These are phyloP conservation scores for Oryza rufipogon DNA, from an alignment of 176 grass and related monocot species.

Conservation along the genomic window DNA sequence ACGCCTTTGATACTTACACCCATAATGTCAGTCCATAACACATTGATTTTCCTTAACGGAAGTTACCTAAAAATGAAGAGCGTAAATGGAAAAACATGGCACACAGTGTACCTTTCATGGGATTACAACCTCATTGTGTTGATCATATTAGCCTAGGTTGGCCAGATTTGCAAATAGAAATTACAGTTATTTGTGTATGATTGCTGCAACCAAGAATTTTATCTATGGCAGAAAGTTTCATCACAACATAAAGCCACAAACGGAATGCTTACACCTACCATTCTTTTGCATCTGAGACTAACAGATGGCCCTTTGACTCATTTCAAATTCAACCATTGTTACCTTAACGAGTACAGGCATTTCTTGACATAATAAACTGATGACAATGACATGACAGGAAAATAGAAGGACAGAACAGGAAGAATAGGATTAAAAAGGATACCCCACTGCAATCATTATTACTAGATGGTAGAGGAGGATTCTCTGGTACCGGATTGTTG, in stretches of 20 bases:
- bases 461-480: conserved; percentile 25
- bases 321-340: conserved; percentile 19
- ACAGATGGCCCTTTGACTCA: not conserved
- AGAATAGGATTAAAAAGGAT: conserved; percentile 13
- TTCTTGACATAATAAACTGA: conserved; percentile 23
- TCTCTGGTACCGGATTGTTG: not conserved
- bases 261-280: not conserved
- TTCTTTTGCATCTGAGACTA: conserved; percentile 12
- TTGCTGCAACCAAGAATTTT: conserved; percentile 11
- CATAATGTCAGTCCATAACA: not conserved
- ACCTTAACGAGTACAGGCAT: not conserved
- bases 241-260: conserved; percentile 22
- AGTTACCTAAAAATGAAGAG: not conserved
- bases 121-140: not conserved
- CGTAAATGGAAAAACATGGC: not conserved
- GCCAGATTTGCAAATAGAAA: not conserved
- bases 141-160: not conserved
- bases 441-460: conserved; percentile 42
- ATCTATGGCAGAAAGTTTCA: conserved; percentile 22
- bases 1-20: not conserved
- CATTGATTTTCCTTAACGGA: not conserved
- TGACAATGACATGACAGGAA: not conserved
- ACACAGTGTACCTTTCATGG: not conserved
- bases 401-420: conserved; percentile 5
- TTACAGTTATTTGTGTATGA: not conserved